A percentile compares a stretch with the other conserved stretches of the same genome.
Conservation (phyloP, 345 rosid species). For the Streptanthus diversifolius region DNA sequence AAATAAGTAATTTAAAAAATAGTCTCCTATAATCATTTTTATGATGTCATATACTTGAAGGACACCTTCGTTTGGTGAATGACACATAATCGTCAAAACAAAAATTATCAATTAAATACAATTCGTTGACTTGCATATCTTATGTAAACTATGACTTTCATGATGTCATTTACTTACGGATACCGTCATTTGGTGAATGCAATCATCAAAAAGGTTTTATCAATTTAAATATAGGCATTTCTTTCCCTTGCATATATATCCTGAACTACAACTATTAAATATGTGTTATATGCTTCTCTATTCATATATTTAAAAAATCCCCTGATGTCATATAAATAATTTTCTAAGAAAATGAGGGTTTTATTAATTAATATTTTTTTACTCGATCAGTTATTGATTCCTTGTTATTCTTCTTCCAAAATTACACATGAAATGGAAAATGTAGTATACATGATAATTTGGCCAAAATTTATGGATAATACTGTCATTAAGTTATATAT, state of each 20-base stretch:
- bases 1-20: neutral
- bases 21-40: neutral
- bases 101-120: neutral
- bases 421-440: too few relatives aligned
- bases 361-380: too few relatives aligned
- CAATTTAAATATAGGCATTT: neutral
- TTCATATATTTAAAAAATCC: too few relatives aligned
- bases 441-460: too few relatives aligned
- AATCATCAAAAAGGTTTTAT: neutral
- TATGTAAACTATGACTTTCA: neutral
- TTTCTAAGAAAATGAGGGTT: too few relatives aligned
- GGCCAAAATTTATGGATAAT: too few relatives aligned
- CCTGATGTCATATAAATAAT: too few relatives aligned
- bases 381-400: too few relatives aligned
- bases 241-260: neutral
- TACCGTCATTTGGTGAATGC: slow-evolving; percentile 1
- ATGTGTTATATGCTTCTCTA: too few relatives aligned
- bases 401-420: too few relatives aligned
- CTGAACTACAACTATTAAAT: neutral
- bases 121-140: slow-evolving; percentile 6
- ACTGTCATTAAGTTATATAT: neutral
- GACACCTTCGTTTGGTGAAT: neutral
- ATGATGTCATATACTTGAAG: neutral
- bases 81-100: neutral
- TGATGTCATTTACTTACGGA: slow-evolving; percentile 7